These are phyloP conservation scores for Catenaria anguillulae DNA, from an alignment of 371 early-diverging fungal genomes.

Conservation along the genomic window DNA sequence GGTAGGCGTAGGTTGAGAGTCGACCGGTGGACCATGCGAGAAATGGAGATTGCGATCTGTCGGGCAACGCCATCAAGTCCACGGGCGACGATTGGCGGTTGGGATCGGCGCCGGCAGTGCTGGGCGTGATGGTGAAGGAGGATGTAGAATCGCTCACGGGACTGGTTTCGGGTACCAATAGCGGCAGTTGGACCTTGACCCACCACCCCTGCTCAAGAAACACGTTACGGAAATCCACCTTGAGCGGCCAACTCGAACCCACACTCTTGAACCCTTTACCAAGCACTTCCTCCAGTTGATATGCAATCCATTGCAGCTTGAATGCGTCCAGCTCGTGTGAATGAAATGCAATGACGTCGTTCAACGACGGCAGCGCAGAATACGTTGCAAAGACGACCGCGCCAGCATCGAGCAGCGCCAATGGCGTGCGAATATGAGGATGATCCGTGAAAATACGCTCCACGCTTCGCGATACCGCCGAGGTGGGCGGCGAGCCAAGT, in stretches of 20 bases:
- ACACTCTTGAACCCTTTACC: too few species aligned
- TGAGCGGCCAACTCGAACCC: too few species aligned
- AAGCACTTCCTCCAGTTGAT: neutral
- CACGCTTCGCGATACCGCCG: too few species aligned
- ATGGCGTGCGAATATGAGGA: neutral
- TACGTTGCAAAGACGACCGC: neutral
- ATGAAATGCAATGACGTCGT: neutral
- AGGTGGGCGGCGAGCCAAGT: too few species aligned
- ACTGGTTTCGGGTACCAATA: neutral
- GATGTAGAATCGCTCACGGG: too few species aligned
- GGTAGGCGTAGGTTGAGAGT: conserved; percentile 64
- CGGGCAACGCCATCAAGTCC: neutral
- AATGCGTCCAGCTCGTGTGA: neutral
- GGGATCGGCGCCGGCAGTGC: too few species aligned
- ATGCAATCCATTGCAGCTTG: neutral
- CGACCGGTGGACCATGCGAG: conserved; percentile 47
- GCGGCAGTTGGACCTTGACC: neutral
- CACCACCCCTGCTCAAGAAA: neutral
- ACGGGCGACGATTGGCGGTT: too few species aligned
- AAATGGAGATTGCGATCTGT: neutral
- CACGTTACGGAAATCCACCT: neutral
- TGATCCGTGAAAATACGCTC: neutral
- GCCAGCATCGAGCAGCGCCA: neutral
- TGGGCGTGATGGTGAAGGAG: too few species aligned
- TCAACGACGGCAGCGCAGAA: neutral